Base-by-base conservation (phyloP, 768 basidiomycete genomes). In the Suillus bovinus region DNA sequence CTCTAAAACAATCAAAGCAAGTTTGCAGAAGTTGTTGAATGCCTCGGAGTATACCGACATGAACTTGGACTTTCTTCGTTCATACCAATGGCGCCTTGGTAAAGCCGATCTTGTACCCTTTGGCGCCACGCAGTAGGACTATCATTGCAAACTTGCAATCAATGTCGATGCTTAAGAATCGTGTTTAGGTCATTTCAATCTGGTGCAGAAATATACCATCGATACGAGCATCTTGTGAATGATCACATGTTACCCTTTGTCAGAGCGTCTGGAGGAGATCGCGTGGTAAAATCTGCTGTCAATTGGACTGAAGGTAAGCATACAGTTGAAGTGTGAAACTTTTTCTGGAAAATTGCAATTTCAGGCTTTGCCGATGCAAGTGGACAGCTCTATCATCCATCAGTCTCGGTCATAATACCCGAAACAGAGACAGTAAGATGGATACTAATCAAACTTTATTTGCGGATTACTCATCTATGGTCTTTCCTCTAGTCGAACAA, bases 251-350 rank as follows among this genome's bases (percentile, higher is more conserved):
- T 84, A 2, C 89, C 89, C 2, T 87, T 86, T 41, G 76, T 86
- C 5, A 76, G 86, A 16, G 75, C 84, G 0, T 80, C 82, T 1
- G 78, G 81, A 17, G 80, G 81, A 3, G 68, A 76, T 10, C 83
- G 92, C 16, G 90, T 93, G 5, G 77, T 91, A 4, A 72, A 82
- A 20, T 86, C 88, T 22, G 90, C 90, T 1, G 77, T 70, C 7
- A 91, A 90, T 68, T 93, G 92, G 91, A 79, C 80, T 2, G 76
- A 78, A 62, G 91, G 90, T 86, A 52, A 24, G 64, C 42, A 11
- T 36, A 6, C 29, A 13, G 13, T 41, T 38, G 13, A 27, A 14
- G 11, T 44, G 46, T 29, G 10, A 58, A 47, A 16, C 29, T 22
- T 24, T 27, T 55, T 55, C 56, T 65, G 14, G 67, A 42, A 9